Evolutionary conservation across 148 eudicot species (phyloP).

Genomic region (Camellia sinensis): DNA sequence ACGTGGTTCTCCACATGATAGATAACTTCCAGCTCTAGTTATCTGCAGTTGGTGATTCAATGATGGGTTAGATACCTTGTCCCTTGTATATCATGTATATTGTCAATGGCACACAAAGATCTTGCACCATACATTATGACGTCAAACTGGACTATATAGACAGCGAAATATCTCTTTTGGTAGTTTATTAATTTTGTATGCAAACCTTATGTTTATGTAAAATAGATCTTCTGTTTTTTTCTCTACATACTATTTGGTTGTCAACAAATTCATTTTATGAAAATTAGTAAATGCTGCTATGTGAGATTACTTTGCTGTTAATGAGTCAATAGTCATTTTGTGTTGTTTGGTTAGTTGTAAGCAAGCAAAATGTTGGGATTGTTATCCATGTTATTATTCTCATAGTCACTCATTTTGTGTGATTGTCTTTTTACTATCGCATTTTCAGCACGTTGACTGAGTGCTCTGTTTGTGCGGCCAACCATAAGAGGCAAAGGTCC

Average conservation of each 20-base stretch:
- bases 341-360: not conserved
- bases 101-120: not conserved
- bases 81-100: not conserved
- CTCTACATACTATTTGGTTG: not conserved
- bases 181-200: conserved; percentile 2
- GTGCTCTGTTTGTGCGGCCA: not conserved
- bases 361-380: not conserved
- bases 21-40: conserved; percentile 66
- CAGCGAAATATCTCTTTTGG: not conserved
- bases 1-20: conserved; percentile 84
- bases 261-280: not conserved
- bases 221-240: not conserved
- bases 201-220: not conserved
- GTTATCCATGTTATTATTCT: not conserved
- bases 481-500: not conserved
- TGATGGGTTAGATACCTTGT: conserved; percentile 10
- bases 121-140: not conserved
- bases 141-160: not conserved
- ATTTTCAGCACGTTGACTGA: not conserved
- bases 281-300: not conserved
- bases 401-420: not conserved
- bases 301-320: not conserved
- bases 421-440: not conserved
- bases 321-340: not conserved
- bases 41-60: not conserved